Evolutionary conservation across 257 asterid genomes (phyloP), one percentile per base, ranked within the genome.

Genomic region (Solanum arcanum): DNA sequence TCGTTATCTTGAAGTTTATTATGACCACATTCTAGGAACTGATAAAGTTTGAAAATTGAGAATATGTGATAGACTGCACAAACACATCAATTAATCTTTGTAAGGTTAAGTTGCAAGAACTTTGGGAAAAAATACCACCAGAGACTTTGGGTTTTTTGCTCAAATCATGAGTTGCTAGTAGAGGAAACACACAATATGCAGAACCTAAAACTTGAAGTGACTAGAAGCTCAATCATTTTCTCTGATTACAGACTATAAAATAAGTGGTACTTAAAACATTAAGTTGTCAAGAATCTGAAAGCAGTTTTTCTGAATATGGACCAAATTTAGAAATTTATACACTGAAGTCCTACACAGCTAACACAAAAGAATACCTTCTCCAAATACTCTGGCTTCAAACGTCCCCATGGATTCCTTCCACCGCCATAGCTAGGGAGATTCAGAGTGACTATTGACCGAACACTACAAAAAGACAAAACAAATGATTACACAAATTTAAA

Each of bases 331-430:
- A 47, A 46, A 2, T 77, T 77, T 25, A 46, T 14, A 18, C 84
- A 80, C 66, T 9, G 66, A 10, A 80, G 16, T 80, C 42, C 68
- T 75, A 25, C 15, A 80, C 66, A 80, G 84, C 41, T 78, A 25
- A 78, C 41, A 78, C 25, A 69, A 39, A 12, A 31, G 33, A 20
- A 72, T 92, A 96, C 98, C 98, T 96, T 96, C 87, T 95, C 96
- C 86, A 96, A 91, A 90, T 96, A 96, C 78, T 93, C 89, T 85
- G 98, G 98, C 91, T 94, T 94, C 92, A 96, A 88, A 81, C 88
- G 91, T 77, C 99, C 99, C 99, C 99, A 96, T 41, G 99, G 98
- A 92, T 95, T 94, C 92, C 98, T 92, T 89, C 98, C 98, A 95
- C 98, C 94, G 88, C 95, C 98, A 89, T 95, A 95, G 93, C 98